A percentile compares a stretch with the other conserved stretches of the same genome.
phyloP scores from a whole-genome alignment of 2,329 filamentous ascomycete species.

The Ceratocystis lukuohia region DNA sequence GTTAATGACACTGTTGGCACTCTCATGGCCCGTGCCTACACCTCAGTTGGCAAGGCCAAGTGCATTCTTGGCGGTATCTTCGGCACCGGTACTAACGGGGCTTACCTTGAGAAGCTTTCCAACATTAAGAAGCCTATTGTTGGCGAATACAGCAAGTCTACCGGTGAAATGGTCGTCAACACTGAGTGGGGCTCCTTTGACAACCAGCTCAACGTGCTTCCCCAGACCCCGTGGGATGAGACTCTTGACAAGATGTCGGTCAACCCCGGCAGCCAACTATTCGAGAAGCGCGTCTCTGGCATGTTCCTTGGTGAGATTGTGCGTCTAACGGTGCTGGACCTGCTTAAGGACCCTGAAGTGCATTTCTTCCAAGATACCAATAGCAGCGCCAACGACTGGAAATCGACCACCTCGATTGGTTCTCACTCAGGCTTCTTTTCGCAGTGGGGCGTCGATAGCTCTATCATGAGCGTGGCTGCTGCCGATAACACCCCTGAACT shows the following conservation, averaged over 20 bases:
- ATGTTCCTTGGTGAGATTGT: slow-evolving; percentile 97
- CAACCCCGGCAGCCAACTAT: slow-evolving; percentile 95
- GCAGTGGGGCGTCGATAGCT: slow-evolving; percentile 83
- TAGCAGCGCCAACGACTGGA: slow-evolving; percentile 55
- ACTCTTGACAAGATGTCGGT: slow-evolving; percentile 65
- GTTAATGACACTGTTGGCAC: slow-evolving; percentile 98
- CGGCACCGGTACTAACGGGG: slow-evolving; percentile 92
- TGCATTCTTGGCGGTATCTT: slow-evolving; percentile 94
- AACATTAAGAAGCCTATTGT: slow-evolving; percentile 68
- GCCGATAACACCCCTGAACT: slow-evolving; percentile 63
- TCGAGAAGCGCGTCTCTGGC: slow-evolving; percentile 93
- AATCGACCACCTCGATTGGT: slow-evolving; percentile 56
- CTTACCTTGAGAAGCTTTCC: slow-evolving; percentile 82
- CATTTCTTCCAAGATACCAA: slow-evolving; percentile 66
- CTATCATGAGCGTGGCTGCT: slow-evolving; percentile 76
- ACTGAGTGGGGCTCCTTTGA: slow-evolving; percentile 98
- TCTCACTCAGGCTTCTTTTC: slow-evolving; percentile 55
- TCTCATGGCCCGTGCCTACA: slow-evolving; percentile 93
- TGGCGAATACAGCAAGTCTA: slow-evolving; percentile 61
- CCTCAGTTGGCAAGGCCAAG: slow-evolving; percentile 71
- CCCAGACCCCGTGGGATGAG: slow-evolving; percentile 69
- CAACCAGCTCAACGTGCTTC: slow-evolving; percentile 78
- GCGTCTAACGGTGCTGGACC: slow-evolving; percentile 57
- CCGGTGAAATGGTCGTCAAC: slow-evolving; percentile 94
- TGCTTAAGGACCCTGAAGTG: slow-evolving; percentile 53